Evolutionary conservation across 371 early-diverging fungal species (phyloP).

Genomic region (Synchytrium microbalum): DNA sequence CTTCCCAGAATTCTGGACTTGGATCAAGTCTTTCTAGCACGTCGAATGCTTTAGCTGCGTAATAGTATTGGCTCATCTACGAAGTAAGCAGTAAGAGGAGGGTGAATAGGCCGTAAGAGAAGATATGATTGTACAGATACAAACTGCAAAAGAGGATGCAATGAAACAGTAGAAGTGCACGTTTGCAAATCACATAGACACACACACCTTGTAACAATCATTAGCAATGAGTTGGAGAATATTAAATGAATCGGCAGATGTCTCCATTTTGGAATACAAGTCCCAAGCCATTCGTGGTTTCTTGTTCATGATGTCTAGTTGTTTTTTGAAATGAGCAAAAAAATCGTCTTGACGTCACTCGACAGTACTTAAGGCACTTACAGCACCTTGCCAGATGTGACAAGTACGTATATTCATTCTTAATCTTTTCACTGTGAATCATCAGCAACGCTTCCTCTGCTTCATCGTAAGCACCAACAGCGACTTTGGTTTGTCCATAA

Average conservation of each 20-base stretch:
- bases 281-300: slow-evolving; percentile 49
- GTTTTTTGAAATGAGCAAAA: background rate
- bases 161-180: slow-evolving; percentile 1
- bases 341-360: background rate
- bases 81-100: background rate
- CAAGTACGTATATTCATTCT: slow-evolving; percentile 41
- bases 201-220: slow-evolving; percentile 41
- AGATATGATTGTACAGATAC: slow-evolving; percentile 6
- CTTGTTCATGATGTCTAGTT: slow-evolving; percentile 45
- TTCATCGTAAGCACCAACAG: slow-evolving; percentile 41
- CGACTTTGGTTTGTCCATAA: slow-evolving; percentile 46
- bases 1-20: slow-evolving; percentile 50
- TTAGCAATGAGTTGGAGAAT: slow-evolving; percentile 46
- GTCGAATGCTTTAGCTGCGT: slow-evolving; percentile 48
- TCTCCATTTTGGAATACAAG: slow-evolving; percentile 49
- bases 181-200: slow-evolving; percentile 1
- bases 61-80: slow-evolving; percentile 36
- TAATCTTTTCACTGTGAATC: slow-evolving; percentile 43
- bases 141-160: slow-evolving; percentile 5
- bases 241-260: slow-evolving; percentile 47
- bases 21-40: slow-evolving; percentile 48
- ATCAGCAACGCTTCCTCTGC: slow-evolving; percentile 41
- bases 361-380: slow-evolving; percentile 16
- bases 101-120: background rate
- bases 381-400: slow-evolving; percentile 48